Conservation (phyloP, 768 basidiomycete genomes). For the Rhizopogon vinicolor region DNA sequence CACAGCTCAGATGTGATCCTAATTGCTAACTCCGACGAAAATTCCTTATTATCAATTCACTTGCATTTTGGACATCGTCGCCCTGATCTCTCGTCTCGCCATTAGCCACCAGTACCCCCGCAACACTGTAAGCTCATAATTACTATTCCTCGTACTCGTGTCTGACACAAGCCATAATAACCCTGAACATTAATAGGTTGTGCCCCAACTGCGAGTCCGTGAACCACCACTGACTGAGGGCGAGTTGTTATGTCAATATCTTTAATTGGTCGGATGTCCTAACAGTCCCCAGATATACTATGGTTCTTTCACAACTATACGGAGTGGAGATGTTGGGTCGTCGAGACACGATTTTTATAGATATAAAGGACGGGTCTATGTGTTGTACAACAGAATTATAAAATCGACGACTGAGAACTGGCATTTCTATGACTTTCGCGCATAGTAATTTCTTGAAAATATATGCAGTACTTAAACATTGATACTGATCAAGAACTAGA, state of each 20-base stretch:
- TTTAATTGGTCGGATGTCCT: neutral
- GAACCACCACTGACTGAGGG: constrained; percentile 15
- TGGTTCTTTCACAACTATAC: too few relatives aligned
- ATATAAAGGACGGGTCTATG: too few relatives aligned
- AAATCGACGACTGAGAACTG: too few relatives aligned
- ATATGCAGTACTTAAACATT: too few relatives aligned
- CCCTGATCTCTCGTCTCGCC: neutral
- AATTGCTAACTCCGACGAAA: neutral
- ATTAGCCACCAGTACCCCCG: constrained; percentile 40
- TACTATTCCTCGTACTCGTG: neutral
- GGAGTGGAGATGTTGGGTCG: too few relatives aligned
- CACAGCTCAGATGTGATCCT: neutral
- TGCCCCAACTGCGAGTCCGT: constrained; percentile 36
- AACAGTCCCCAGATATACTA: too few relatives aligned
- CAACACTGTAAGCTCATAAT: constrained; percentile 36
- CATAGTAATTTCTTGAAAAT: too few relatives aligned
- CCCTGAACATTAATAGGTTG: constrained; percentile 34
- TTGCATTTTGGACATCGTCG: neutral
- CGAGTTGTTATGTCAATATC: neutral
- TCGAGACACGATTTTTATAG: too few relatives aligned
- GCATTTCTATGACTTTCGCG: too few relatives aligned
- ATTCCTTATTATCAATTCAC: neutral
- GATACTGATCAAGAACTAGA: too few relatives aligned
- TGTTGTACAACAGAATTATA: too few relatives aligned
- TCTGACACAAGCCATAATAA: constrained; percentile 18